Evolutionary conservation across 371 early-diverging fungal genomes (phyloP), one percentile per base, ranked within the genome.

Genomic region (Mucor circinelloides): DNA sequence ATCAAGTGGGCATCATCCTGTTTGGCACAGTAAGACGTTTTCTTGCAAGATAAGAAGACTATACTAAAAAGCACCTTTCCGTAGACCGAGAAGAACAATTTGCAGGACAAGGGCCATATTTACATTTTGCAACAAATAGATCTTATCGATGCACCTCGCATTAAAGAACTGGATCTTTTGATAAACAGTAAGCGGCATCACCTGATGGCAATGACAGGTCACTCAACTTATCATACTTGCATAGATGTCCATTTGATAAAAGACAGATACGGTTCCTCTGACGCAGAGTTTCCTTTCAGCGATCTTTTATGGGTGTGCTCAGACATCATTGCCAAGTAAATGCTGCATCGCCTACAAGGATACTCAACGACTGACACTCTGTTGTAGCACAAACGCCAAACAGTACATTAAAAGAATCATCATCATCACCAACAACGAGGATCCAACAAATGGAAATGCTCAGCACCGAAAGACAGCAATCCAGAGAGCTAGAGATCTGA

Each of bases 221-320:
- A 50, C 27, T 52, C 52, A 52, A 5, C 25, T 0, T 27, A 52
- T 27, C 27, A 52, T 25, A 5, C 12, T 27, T 52, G 40, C 40
- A 27, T 52, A 52, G 52, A 52, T 9, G 15, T 27, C 12, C 10
- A 27, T 12, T 27, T 52, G 23, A 12, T 52, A 0, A 72, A 77
- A 27, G 69, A 76, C 19, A 83, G 85, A 34, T 82, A 83, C 66
- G 91, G 91, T 2, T 67, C 79, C 0, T 75, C 83, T 9, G 64
- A 76, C 34, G 80, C 76, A 27, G 75, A 81, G 25, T 88, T 79
- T 64, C 79, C 85, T 7, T 72, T 90, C 3, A 81, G 85, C 32
- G 88, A 92, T 58, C 79, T 91, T 0, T 86, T 91, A 19, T 89
- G 87, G 88, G 77, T 83, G 0, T 86, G 86, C 56, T 82, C 83